phyloP scores from a whole-genome alignment of 163 green algal genomes.

The Volvox carteri region DNA sequence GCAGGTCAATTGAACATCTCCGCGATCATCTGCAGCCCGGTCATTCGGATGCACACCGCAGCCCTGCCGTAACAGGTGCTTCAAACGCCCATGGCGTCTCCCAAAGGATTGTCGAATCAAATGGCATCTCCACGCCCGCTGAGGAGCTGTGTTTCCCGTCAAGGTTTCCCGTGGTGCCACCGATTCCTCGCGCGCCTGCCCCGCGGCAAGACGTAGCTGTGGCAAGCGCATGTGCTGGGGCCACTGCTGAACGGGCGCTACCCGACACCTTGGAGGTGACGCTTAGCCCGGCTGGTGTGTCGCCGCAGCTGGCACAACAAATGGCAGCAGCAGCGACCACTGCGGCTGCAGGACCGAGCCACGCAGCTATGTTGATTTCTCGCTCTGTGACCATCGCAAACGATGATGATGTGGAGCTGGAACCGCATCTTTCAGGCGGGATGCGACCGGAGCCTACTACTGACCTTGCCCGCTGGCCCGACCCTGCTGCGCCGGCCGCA shows the following conservation, averaged over 20 bases:
- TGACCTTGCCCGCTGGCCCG: not conserved
- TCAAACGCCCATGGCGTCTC: no score
- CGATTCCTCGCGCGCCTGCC: not conserved
- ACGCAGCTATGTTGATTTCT: not conserved
- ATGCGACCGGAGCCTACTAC: not conserved
- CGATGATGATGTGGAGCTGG: constrained; percentile 45
- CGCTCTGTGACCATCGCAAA: not conserved
- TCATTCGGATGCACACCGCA: not conserved
- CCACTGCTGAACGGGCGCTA: not conserved
- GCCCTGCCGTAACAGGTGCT: no score
- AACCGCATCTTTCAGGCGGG: not conserved
- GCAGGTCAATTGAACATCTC: constrained; percentile 53
- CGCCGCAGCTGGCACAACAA: not conserved
- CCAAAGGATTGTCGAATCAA: no score
- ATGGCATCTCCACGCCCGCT: not conserved
- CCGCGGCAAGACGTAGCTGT: not conserved
- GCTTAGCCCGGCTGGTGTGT: not conserved
- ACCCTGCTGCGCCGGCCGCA: constrained; percentile 14
- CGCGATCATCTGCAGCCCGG: constrained; percentile 28
- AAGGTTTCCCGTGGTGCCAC: not conserved
- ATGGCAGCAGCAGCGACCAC: constrained; percentile 14
- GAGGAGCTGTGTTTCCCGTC: not conserved
- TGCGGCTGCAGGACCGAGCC: not conserved
- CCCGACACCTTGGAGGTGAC: constrained; percentile 13
- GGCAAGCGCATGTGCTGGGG: not conserved